phyloP scores from a whole-genome alignment of 768 basidiomycete species.

The Podaxis carcinomalis region DNA sequence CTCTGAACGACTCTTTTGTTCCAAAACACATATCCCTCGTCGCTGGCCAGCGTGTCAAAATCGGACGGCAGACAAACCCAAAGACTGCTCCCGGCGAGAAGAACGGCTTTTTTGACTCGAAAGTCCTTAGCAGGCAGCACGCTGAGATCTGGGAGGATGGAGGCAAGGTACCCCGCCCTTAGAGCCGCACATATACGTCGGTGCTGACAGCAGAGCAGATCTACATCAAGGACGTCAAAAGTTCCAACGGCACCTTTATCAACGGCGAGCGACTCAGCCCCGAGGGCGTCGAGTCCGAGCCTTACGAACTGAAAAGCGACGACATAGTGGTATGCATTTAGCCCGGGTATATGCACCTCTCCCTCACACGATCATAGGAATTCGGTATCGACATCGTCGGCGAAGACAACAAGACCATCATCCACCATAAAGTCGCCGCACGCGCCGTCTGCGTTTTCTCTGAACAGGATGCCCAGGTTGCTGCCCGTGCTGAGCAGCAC shows the following conservation, averaged over 20 bases:
- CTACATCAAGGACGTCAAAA: constrained; percentile 97
- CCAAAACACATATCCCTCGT: constrained; percentile 90
- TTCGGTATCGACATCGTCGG: constrained; percentile 99
- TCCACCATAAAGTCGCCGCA: constrained; percentile 98
- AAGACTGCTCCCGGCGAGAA: constrained; percentile 91
- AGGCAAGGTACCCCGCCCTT: constrained; percentile 59
- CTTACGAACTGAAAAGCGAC: constrained; percentile 90
- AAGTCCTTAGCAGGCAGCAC: constrained; percentile 89
- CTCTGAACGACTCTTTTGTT: constrained; percentile 90
- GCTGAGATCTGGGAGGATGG: constrained; percentile 98
- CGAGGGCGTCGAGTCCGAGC: constrained; percentile 88
- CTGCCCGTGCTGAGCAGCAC: constrained; percentile 66
- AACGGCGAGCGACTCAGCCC: constrained; percentile 89
- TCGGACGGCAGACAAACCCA: constrained; percentile 93
- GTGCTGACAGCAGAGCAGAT: constrained; percentile 51
- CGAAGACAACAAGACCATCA: constrained; percentile 96
- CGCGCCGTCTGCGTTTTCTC: constrained; percentile 86
- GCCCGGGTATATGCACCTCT: constrained; percentile 10
- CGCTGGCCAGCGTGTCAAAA: constrained; percentile 71
- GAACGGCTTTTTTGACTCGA: constrained; percentile 97
- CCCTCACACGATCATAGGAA: constrained; percentile 52
- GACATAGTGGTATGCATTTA: constrained; percentile 80
- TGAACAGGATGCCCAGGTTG: constrained; percentile 78
- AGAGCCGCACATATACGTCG: not conserved
- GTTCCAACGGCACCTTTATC: constrained; percentile 97